Evolutionary conservation across 1,284 basidiomycete species (phyloP), one percentile per base, ranked within the genome.

Genomic region (Leucoagaricus sp.): DNA sequence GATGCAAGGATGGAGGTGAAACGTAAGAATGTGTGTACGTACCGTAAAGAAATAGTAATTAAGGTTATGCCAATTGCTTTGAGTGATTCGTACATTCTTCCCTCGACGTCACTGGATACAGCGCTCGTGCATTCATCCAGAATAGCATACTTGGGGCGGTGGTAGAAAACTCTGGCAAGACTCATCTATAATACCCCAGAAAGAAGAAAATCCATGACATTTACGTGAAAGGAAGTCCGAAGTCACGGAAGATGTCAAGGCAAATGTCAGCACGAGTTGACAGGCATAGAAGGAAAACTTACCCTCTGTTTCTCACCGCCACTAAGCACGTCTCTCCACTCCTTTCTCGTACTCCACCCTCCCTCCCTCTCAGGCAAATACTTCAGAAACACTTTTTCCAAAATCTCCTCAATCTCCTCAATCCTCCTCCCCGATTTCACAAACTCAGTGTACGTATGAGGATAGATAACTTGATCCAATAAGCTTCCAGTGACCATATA

Each of bases 81-180:
- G 34, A 93, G 91, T 63, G 93, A 87, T 67, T 96, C 91, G 74
- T 98, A 98, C 93, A 99, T 96, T 59, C 89, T 78, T 0, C 95
- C 95, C 69, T 98, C 96, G 19, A 98, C 94, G 67, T 98, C 96
- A 55, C 93, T 94, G 8, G 94, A 97, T 5, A 99, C 95, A 1
- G 96, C 96, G 60, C 91, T 94, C 4, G 96, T 98, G 73, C 94
- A 96, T 70, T 98, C 96, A 69, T 91, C 89, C 55, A 91, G 70
- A 26, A 91, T 77, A 0, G 86, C 89, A 68, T 87, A 92, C 68
- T 83, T 84, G 1, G 94, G 94, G 42, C 77, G 73, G 69, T 94
- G 93, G 71, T 93, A 95, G 69, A 95, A 90, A 36, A 94, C 85
- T 26, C 94, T 79, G 13, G 91, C 90, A 76, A 94, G 82, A 0